Conservation (phyloP, 176 grass and related monocot species). For the Triticum timopheevii region DNA sequence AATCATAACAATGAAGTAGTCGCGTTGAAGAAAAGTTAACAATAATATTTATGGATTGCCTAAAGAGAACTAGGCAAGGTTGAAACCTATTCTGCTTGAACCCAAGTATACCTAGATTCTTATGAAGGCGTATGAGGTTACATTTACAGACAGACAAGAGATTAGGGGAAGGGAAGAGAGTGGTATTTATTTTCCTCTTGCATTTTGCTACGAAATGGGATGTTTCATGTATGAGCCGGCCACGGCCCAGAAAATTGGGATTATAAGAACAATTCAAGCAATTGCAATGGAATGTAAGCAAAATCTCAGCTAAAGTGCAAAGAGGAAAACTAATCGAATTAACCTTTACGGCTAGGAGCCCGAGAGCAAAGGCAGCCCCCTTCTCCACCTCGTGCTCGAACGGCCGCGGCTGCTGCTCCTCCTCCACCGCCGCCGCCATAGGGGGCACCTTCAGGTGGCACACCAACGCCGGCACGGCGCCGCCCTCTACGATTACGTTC, state of each 20-base stretch:
- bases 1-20: background rate
- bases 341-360: constrained; percentile 98
- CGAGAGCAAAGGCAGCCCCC: constrained; percentile 91
- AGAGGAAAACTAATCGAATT: background rate
- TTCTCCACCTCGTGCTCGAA: constrained; percentile 99
- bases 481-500: constrained; percentile 87
- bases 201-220: background rate
- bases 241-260: background rate
- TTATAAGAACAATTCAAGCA: constrained; percentile 9
- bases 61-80: constrained; percentile 3
- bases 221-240: background rate
- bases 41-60: background rate
- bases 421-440: constrained; percentile 28
- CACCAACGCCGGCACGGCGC: constrained; percentile 80
- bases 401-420: constrained; percentile 51
- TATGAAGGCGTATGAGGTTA: background rate
- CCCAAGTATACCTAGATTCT: background rate
- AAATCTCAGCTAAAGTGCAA: background rate
- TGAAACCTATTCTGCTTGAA: background rate
- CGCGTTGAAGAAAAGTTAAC: constrained; percentile 5
- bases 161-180: background rate
- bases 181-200: background rate
- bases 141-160: background rate
- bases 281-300: background rate
- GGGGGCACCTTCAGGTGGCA: constrained; percentile 78